These are phyloP conservation scores for Wallacemonas sp. DNA, from an alignment of 208 protist species.

Conservation along the genomic window DNA sequence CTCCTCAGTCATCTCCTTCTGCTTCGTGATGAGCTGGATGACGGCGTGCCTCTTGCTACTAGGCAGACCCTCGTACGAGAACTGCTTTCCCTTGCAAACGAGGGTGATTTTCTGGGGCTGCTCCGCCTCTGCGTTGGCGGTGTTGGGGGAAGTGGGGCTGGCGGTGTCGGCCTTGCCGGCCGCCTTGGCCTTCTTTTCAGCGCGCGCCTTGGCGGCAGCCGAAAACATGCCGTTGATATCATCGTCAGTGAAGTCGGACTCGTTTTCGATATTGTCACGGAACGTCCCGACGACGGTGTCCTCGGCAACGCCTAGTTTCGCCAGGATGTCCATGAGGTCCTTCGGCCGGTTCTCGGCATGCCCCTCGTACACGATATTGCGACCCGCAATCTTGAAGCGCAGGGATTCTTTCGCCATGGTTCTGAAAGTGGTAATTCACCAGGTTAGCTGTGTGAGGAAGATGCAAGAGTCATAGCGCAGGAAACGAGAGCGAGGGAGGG, in stretches of 20 bases:
- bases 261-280: constrained; percentile 69
- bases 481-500: neutral
- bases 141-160: neutral
- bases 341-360: constrained; percentile 50
- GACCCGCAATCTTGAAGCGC: constrained; percentile 58
- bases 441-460: neutral
- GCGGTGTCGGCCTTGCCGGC: neutral
- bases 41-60: constrained; percentile 63
- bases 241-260: constrained; percentile 38
- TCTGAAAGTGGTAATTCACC: neutral
- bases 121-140: constrained; percentile 34
- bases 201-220: constrained; percentile 36
- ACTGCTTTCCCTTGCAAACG: constrained; percentile 57
- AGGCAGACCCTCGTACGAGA: constrained; percentile 74
- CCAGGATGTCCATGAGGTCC: constrained; percentile 80
- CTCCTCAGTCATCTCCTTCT: constrained; percentile 42
- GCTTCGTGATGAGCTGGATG: constrained; percentile 70
- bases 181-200: constrained; percentile 43
- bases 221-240: constrained; percentile 48
- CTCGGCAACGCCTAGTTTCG: constrained; percentile 57
- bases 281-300: constrained; percentile 46
- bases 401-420: constrained; percentile 73
- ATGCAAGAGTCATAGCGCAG: neutral
- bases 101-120: constrained; percentile 63
- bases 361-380: constrained; percentile 72